These are phyloP conservation scores for Neoboletus brunneissimus DNA, from an alignment of 768 basidiomycete species.

Conservation along the genomic window DNA sequence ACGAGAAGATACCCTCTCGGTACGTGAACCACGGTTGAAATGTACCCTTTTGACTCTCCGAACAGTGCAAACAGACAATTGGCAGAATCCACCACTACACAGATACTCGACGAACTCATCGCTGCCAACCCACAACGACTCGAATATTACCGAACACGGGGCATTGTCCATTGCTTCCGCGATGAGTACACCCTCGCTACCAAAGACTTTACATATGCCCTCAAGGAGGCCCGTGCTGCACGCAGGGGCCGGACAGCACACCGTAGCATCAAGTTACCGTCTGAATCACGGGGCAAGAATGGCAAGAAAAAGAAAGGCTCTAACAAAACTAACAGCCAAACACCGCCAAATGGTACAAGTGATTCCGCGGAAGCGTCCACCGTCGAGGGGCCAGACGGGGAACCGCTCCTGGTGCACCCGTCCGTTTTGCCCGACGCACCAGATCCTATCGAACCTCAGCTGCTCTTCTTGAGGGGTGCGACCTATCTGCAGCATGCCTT, in stretches of 20 bases:
- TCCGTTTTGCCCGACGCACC: slow-evolving; percentile 76
- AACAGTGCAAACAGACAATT: slow-evolving; percentile 57
- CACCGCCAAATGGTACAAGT: slow-evolving; percentile 66
- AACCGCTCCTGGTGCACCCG: slow-evolving; percentile 57
- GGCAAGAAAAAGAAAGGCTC: slow-evolving; percentile 57
- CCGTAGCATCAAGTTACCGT: slow-evolving; percentile 38
- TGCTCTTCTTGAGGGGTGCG: slow-evolving; percentile 79
- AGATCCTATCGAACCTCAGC: slow-evolving; percentile 82
- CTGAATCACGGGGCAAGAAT: slow-evolving; percentile 40
- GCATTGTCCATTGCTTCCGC: slow-evolving; percentile 85
- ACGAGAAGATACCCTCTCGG: slow-evolving; percentile 93
- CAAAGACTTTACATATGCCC: slow-evolving; percentile 77
- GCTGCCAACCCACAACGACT: slow-evolving; percentile 68
- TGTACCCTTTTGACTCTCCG: slow-evolving; percentile 16
- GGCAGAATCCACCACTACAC: slow-evolving; percentile 78
- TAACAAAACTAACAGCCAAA: slow-evolving; percentile 55
- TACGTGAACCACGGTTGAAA: slow-evolving; percentile 34
- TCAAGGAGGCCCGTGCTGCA: slow-evolving; percentile 69
- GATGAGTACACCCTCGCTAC: slow-evolving; percentile 75
- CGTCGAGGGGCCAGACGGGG: slow-evolving; percentile 48
- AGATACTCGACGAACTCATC: slow-evolving; percentile 79
- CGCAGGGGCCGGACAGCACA: slow-evolving; percentile 66
- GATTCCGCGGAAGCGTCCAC: slow-evolving; percentile 39
- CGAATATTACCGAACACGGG: slow-evolving; percentile 86
- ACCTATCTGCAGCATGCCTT: slow-evolving; percentile 81